Conservation (phyloP, 2,329 filamentous ascomycete genomes). For the Penicillium sp. region DNA sequence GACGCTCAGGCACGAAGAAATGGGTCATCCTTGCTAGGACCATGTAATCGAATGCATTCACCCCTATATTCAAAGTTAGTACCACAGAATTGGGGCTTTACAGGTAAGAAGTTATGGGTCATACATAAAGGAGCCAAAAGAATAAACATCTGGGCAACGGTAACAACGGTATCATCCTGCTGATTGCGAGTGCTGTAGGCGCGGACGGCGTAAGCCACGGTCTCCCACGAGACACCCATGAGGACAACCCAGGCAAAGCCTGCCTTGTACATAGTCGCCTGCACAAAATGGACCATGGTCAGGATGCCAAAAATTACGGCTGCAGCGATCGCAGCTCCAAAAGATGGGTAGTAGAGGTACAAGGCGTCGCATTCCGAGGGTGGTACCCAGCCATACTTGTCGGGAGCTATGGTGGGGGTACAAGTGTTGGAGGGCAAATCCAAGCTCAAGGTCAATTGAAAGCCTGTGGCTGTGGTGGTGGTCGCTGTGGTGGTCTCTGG, state of each 20-base stretch:
- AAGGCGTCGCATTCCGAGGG: slow-evolving; percentile 14
- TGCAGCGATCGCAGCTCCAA: slow-evolving; percentile 37
- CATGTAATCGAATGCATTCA: slow-evolving; percentile 52
- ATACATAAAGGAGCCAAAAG: slow-evolving; percentile 9
- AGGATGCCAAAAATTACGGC: slow-evolving; percentile 34
- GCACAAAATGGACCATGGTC: slow-evolving; percentile 29
- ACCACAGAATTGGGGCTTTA: not conserved
- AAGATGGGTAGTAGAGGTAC: slow-evolving; percentile 37
- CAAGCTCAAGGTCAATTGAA: not conserved
- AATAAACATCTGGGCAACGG: slow-evolving; percentile 6
- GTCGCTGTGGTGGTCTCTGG: not conserved
- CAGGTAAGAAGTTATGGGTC: not conserved
- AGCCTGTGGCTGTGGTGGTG: not conserved
- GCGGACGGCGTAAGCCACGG: slow-evolving; percentile 38
- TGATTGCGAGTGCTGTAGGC: slow-evolving; percentile 15
- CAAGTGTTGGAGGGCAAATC: slow-evolving; percentile 14
- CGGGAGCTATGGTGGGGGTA: slow-evolving; percentile 18
- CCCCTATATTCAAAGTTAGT: not conserved
- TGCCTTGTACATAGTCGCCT: slow-evolving; percentile 36
- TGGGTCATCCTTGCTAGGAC: slow-evolving; percentile 47
- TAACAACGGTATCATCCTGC: not conserved
- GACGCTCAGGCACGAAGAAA: slow-evolving; percentile 41
- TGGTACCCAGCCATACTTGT: slow-evolving; percentile 24
- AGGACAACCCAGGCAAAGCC: slow-evolving; percentile 46
- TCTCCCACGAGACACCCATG: slow-evolving; percentile 46